Base-by-base conservation (phyloP, 2,329 filamentous ascomycete genomes). In the Byssothecium circinans region DNA sequence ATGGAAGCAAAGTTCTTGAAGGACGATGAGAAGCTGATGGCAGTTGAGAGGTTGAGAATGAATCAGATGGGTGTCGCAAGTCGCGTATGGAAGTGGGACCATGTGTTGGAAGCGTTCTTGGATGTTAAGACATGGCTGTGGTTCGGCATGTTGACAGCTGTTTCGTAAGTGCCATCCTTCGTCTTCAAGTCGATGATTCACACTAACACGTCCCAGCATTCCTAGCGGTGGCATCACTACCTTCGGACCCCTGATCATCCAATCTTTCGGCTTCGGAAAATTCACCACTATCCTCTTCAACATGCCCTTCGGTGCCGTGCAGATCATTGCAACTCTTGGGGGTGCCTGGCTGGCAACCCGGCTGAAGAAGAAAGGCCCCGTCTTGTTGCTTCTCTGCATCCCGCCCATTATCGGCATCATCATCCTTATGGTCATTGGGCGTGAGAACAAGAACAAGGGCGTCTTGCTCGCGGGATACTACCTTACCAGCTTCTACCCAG, bases 101-200 rank as follows among this genome's bases (percentile, higher is more conserved):
- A 80, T 52, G 74, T 83, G 3, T 67, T 71, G 38, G 84, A 86
- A 57, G 74, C 81, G 0, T 62, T 79, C 10, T 53, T 75, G 0
- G 83, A 85, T 49, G 53, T 74, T n/a, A 85, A 86, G 63, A 83
- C 81, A 0, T 85, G 80, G 79, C 68, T 80, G 22, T 82, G 80
- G 79, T 77, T 82, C 71, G 57, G 27, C 2, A 39, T 36, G 19
- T 27, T 58, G 8, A 56, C 50, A 4, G 48, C 56, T 11, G 53
- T 57, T 15, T 57, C 53, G 51, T 54, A 51, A 48, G 48, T 25
- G 10, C 10, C 10, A 5, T 46, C n/a, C 17, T 42, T 25, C 30
- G 2, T 25, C 20, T 23, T 15, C 22, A 20, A 10, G 15, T 32
- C 8, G 25, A 27, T 17, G 22, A 6, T 27, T 14, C 15, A 12